phyloP scores from a whole-genome alignment of 1,284 basidiomycete genomes.

The Ganoderma resinaceum region DNA sequence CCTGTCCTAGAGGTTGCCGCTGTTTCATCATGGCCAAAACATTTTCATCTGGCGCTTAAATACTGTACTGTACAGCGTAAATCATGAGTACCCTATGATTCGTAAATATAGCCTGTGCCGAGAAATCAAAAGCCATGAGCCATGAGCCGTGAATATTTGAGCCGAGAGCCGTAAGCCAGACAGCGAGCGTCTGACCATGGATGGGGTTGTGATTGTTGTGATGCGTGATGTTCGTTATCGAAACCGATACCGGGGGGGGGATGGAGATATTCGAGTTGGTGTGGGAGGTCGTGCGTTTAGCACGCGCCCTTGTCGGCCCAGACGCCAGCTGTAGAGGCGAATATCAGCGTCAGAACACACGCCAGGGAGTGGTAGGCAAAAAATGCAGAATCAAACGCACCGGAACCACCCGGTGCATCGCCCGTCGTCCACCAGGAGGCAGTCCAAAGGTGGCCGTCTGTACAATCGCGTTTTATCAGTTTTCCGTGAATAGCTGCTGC shows the following conservation, averaged over 20 bases:
- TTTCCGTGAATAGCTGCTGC: conserved; percentile 7
- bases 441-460: conserved; percentile 64
- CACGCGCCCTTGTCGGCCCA: conserved; percentile 68
- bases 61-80: neutral
- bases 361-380: neutral
- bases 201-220: neutral
- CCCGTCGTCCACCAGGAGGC: conserved; percentile 71
- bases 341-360: neutral
- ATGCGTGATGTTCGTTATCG: neutral
- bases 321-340: conserved; percentile 46
- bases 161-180: neutral
- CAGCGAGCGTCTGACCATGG: neutral
- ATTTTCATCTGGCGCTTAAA: too few species aligned
- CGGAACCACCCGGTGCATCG: conserved; percentile 59
- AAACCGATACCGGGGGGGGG: neutral
- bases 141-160: neutral
- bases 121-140: neutral
- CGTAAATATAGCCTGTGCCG: neutral
- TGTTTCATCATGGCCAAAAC: too few species aligned
- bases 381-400: conserved; percentile 30
- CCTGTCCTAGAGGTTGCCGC: too few species aligned
- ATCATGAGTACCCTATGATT: neutral
- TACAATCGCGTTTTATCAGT: conserved; percentile 18
- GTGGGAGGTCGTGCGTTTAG: conserved; percentile 25
- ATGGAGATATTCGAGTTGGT: neutral